Evolutionary conservation across 2,329 filamentous ascomycete genomes (phyloP).

Genomic region (Fusarium multiceps): DNA sequence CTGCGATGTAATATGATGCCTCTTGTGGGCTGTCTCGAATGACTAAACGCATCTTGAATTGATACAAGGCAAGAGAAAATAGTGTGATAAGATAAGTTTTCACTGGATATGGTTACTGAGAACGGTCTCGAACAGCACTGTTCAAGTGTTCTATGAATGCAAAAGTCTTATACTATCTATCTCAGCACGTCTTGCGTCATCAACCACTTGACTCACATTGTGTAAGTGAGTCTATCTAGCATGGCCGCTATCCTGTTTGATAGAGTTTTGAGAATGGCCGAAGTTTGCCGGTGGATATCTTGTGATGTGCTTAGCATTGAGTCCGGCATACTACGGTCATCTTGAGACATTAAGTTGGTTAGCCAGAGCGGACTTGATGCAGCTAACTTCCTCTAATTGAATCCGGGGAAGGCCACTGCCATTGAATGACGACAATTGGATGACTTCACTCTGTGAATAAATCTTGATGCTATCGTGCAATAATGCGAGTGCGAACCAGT

Average conservation of each 20-base stretch:
- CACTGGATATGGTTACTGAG: neutral
- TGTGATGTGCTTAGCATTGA: too few relatives aligned
- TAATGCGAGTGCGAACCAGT: neutral
- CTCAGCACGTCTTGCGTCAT: neutral
- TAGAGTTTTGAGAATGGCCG: neutral
- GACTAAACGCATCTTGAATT: constrained; percentile 13
- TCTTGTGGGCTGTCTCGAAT: constrained; percentile 11
- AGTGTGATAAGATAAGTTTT: neutral
- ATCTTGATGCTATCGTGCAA: too few relatives aligned
- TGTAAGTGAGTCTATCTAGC: neutral
- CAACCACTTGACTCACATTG: neutral
- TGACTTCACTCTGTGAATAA: too few relatives aligned
- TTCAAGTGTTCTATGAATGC: neutral
- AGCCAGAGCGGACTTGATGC: neutral
- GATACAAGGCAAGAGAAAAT: neutral
- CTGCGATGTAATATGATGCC: constrained; percentile 14
- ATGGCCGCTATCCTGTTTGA: neutral
- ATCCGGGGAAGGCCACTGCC: neutral
- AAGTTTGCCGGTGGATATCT: constrained; percentile 9
- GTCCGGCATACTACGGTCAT: constrained; percentile 17
- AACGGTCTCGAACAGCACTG: neutral
- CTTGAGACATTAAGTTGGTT: neutral
- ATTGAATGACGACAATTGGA: accelerated
- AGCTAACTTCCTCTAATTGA: neutral
- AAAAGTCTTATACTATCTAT: constrained; percentile 5